These are phyloP conservation scores for Chaetomium globosum DNA, from an alignment of 2,329 filamentous ascomycete genomes.

Conservation along the genomic window DNA sequence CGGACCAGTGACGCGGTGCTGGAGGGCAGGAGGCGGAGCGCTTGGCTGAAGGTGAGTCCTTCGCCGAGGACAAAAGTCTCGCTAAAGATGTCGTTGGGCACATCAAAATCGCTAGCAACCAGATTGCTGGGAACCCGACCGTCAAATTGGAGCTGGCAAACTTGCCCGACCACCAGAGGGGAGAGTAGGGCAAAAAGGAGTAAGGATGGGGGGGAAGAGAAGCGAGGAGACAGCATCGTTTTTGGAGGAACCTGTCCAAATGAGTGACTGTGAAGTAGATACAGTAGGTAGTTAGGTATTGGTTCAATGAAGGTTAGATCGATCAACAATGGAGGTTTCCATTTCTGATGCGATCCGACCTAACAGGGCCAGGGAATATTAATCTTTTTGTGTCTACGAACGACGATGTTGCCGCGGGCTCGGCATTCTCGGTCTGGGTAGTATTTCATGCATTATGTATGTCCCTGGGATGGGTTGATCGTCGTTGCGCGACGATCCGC, in stretches of 20 bases:
- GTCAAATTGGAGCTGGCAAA: constrained; percentile 15
- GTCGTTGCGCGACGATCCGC: neutral
- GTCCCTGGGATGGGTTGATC: neutral
- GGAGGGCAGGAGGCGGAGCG: neutral
- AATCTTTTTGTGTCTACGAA: neutral
- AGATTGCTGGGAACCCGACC: constrained; percentile 7
- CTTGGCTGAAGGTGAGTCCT: constrained; percentile 13
- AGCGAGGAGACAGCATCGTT: neutral
- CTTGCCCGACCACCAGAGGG: neutral
- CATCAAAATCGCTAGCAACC: neutral
- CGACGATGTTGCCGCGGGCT: neutral
- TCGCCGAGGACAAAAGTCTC: constrained; percentile 12
- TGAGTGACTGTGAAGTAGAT: neutral
- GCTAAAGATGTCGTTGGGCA: constrained; percentile 14
- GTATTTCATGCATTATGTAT: neutral
- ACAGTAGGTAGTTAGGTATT: neutral
- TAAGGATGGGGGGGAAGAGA: neutral
- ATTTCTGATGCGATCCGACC: neutral
- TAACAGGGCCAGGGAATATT: neutral
- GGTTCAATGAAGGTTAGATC: neutral
- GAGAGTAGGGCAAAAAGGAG: neutral
- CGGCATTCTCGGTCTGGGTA: neutral
- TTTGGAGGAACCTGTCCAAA: no score
- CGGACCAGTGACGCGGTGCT: constrained; percentile 6
- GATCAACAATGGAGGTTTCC: neutral